Evolutionary conservation across 176 grass and related monocot species (phyloP).

Genomic region (Alloteropsis semialata): DNA sequence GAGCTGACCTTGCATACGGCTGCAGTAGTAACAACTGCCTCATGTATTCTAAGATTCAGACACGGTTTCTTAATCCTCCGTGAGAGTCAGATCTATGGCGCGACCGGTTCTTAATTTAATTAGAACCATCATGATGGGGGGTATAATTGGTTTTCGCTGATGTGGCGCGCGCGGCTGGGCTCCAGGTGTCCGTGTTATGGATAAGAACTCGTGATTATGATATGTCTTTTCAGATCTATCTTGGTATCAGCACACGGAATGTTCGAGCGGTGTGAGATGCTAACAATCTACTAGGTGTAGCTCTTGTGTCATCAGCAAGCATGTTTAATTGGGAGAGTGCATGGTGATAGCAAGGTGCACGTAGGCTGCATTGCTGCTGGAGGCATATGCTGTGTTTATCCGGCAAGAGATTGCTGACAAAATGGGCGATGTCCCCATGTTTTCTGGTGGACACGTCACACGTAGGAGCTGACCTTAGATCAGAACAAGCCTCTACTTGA

Average conservation of each 20-base stretch:
- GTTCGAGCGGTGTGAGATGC: not conserved
- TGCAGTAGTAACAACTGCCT: not conserved
- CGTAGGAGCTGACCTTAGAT: not conserved
- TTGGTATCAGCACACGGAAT: not conserved
- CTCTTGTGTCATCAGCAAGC: not conserved
- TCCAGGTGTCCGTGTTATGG: not conserved
- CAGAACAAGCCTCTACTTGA: not conserved
- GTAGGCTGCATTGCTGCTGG: not conserved
- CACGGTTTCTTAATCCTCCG: not conserved
- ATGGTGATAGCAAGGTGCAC: not conserved
- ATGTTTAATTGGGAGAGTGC: not conserved
- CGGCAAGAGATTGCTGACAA: not conserved
- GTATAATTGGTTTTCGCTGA: not conserved
- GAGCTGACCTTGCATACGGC: not conserved
- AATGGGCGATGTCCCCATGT: not conserved
- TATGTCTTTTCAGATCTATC: not conserved
- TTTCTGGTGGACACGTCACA: not conserved
- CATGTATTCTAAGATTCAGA: not conserved
- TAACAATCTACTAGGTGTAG: not conserved
- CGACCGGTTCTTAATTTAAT: no score
- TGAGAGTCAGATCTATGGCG: not conserved
- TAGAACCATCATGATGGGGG: not conserved
- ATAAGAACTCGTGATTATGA: not conserved
- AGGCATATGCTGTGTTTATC: not conserved
- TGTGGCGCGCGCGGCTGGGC: not conserved